Conservation (phyloP, 371 early-diverging fungal species). For the Lichtheimia hyalospora region DNA sequence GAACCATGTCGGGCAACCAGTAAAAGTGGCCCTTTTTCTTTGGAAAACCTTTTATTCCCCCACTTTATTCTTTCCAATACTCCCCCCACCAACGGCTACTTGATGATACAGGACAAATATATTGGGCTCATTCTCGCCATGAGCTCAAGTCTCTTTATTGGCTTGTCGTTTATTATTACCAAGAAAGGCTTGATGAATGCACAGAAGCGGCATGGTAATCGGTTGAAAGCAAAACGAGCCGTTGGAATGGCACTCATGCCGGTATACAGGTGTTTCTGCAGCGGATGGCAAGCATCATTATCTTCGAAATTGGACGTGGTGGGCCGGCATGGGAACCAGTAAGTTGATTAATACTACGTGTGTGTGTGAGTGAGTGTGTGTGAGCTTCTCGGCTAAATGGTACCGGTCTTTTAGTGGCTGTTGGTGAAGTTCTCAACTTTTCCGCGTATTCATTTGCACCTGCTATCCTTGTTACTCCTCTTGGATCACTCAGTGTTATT, state of each 20-base stretch:
- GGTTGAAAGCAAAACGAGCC: not conserved
- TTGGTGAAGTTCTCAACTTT: constrained; percentile 92
- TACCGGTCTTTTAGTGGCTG: constrained; percentile 56
- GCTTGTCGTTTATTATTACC: constrained; percentile 81
- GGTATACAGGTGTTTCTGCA: constrained; percentile 52
- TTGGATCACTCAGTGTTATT: constrained; percentile 89
- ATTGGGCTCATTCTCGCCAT: constrained; percentile 85
- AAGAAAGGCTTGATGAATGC: constrained; percentile 68
- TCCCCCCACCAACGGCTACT: too few relatives aligned
- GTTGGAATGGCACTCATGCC: not conserved
- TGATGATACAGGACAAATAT: constrained; percentile 72
- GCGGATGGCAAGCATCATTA: constrained; percentile 72
- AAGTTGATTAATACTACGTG: not conserved
- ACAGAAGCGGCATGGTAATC: constrained; percentile 16
- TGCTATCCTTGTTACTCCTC: constrained; percentile 89
- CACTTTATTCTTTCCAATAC: not conserved
- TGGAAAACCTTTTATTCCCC: not conserved
- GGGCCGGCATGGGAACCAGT: constrained; percentile 88
- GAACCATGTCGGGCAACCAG: too few relatives aligned
- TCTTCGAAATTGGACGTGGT: constrained; percentile 85
- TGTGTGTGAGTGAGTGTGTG: too few relatives aligned
- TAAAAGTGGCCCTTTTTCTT: too few relatives aligned
- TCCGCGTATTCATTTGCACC: constrained; percentile 93
- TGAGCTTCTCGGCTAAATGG: too few relatives aligned
- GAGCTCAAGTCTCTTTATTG: constrained; percentile 79